Percentiles rank a stretch among this genome's conserved stretches.
phyloP scores from a whole-genome alignment of 352 stramenopile species.

The Phytophthora syringae region DNA sequence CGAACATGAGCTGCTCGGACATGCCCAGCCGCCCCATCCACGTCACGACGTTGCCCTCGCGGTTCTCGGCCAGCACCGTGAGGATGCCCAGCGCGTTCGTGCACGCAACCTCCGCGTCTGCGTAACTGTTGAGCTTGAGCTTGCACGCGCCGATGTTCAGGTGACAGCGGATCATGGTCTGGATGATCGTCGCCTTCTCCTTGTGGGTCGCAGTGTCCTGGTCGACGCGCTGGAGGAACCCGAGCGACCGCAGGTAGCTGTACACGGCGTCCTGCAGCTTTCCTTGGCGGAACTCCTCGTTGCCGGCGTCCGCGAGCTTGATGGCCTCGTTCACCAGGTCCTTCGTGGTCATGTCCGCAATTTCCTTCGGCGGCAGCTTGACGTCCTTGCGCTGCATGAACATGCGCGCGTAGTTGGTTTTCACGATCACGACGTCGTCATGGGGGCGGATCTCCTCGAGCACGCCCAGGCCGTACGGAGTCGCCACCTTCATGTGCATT shows the following conservation, averaged over 20 bases:
- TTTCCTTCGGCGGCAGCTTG: constrained; percentile 61
- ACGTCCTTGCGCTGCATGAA: constrained; percentile 88
- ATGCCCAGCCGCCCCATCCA: constrained; percentile 87
- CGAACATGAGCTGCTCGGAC: constrained; percentile 81
- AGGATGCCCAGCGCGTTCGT: constrained; percentile 87
- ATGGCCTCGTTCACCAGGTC: constrained; percentile 74
- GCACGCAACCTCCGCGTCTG: constrained; percentile 79
- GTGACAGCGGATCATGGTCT: constrained; percentile 91
- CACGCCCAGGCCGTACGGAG: constrained; percentile 70
- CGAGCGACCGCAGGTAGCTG: constrained; percentile 76
- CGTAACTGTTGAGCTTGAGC: constrained; percentile 70
- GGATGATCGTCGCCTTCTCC: constrained; percentile 85
- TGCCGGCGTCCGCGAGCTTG: constrained; percentile 72
- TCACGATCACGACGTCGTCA: constrained; percentile 74
- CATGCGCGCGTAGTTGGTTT: constrained; percentile 68
- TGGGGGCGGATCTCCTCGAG: constrained; percentile 72
- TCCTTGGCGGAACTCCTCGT: constrained; percentile 69
- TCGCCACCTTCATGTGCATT: constrained; percentile 83
- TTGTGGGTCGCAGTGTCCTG: constrained; percentile 84
- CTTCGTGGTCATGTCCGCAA: constrained; percentile 81
- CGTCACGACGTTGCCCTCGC: constrained; percentile 76
- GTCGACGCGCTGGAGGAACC: constrained; percentile 78
- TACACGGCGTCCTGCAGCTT: constrained; percentile 73
- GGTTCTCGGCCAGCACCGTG: constrained; percentile 77
- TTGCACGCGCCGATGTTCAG: constrained; percentile 89